Conservation (phyloP, 2,329 filamentous ascomycete genomes). For the Diaporthe aspalathi region DNA sequence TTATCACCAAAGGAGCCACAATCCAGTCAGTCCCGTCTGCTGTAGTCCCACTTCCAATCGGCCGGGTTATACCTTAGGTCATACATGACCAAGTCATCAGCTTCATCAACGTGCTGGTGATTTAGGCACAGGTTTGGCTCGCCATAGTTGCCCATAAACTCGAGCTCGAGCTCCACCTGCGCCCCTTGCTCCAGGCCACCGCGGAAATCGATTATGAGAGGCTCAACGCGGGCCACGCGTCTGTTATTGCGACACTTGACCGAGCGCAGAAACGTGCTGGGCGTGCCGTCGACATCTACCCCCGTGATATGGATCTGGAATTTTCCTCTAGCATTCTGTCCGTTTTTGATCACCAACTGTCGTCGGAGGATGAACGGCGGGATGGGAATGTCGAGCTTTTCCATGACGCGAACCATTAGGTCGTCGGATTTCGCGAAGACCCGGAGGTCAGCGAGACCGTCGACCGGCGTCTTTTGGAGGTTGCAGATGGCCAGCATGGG, state of each 20-base stretch:
- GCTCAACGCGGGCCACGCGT: constrained; percentile 50
- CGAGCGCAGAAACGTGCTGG: constrained; percentile 53
- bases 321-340: constrained; percentile 40
- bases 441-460: constrained; percentile 49
- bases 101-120: constrained; percentile 39
- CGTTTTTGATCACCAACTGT: constrained; percentile 47
- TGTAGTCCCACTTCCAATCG: not conserved
- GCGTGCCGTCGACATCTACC: constrained; percentile 55
- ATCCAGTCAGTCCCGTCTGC: not conserved
- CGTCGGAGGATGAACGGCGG: constrained; percentile 53
- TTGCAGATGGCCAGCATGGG: constrained; percentile 58
- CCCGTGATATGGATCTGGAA: constrained; percentile 49
- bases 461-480: constrained; percentile 56
- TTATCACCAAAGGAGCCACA: not conserved
- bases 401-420: constrained; percentile 55
- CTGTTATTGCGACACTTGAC: constrained; percentile 54
- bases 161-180: constrained; percentile 52
- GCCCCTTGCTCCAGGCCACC: constrained; percentile 42
- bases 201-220: constrained; percentile 52
- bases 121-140: constrained; percentile 53
- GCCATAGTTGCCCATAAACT: constrained; percentile 61
- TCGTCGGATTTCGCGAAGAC: constrained; percentile 52
- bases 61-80: constrained; percentile 4
- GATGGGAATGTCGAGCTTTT: constrained; percentile 50
- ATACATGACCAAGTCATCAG: constrained; percentile 13